Percentiles rank a stretch among this genome's conserved stretches.
phyloP scores from a whole-genome alignment of 225 moss, liverwort and hornwort species.

The Pseudoscleropodium purum region DNA sequence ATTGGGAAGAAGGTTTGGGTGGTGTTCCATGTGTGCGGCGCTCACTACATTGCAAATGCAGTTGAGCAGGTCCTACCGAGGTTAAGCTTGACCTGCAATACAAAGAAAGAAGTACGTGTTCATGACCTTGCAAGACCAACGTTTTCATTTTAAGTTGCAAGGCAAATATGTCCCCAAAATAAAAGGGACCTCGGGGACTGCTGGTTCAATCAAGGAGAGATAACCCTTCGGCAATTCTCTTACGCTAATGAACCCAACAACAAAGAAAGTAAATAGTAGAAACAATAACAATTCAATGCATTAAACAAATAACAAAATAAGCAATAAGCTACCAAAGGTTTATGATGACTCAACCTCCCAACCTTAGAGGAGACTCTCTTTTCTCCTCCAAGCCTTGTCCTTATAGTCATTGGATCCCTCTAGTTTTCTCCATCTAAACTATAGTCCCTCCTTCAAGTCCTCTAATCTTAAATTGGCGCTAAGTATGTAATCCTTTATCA shows the following conservation, averaged over 20 bases:
- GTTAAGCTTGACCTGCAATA: neutral
- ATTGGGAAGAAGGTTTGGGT: neutral
- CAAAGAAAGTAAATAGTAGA: neutral
- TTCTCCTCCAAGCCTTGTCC: rapidly evolving
- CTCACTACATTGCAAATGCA: too few relatives aligned
- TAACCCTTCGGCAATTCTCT: too few relatives aligned
- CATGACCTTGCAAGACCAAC: neutral
- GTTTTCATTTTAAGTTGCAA: too few relatives aligned
- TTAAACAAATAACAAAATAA: neutral
- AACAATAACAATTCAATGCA: neutral
- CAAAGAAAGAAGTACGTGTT: neutral
- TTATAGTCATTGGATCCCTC: neutral
- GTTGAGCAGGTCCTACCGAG: neutral
- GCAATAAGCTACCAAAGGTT: neutral
- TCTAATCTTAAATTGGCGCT: neutral
- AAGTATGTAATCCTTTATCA: neutral
- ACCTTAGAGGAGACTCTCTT: neutral
- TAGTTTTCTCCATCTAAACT: neutral
- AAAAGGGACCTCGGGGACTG: neutral
- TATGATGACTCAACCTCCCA: neutral
- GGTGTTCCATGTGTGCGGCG: neutral
- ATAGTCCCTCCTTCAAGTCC: rapidly evolving
- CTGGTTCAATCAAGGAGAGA: neutral
- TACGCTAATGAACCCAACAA: rapidly evolving
- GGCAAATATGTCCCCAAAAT: neutral